Percentiles rank a stretch among this genome's conserved stretches.
Conservation (phyloP, 2,329 filamentous ascomycete genomes). For the Colletotrichum endophyticum region DNA sequence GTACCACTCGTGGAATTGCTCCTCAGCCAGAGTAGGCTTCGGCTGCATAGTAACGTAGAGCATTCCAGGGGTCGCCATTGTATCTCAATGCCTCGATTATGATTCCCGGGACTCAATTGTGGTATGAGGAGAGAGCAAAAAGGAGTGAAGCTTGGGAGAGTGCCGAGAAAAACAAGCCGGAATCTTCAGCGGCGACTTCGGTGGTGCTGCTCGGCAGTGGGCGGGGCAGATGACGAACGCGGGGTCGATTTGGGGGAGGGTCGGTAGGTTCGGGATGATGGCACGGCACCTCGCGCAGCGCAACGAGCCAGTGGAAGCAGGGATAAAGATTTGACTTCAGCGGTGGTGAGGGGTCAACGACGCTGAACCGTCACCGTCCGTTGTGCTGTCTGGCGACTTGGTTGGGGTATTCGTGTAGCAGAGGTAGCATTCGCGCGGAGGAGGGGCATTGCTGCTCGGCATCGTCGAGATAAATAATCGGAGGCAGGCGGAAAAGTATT, state of each 20-base stretch:
- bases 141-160: background rate
- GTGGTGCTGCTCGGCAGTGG: background rate
- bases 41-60: constrained; percentile 90
- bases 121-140: background rate
- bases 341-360: background rate
- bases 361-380: background rate
- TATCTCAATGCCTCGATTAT: background rate
- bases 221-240: constrained; percentile 14
- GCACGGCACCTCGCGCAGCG: background rate
- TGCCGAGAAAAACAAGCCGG: background rate
- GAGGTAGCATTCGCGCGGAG: background rate
- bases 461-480: background rate
- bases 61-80: constrained; percentile 63
- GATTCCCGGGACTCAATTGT: background rate
- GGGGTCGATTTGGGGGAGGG: constrained; percentile 3
- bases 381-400: background rate
- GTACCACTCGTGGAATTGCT: constrained; percentile 90
- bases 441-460: background rate
- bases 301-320: background rate
- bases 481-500: constrained; percentile 9
- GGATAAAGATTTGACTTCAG: background rate
- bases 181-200: background rate
- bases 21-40: constrained; percentile 63
- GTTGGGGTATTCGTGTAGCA: background rate
- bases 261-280: constrained; percentile 3